Evolutionary conservation across 768 basidiomycete genomes (phyloP).

Genomic region (Candolleomyces eurysporus): DNA sequence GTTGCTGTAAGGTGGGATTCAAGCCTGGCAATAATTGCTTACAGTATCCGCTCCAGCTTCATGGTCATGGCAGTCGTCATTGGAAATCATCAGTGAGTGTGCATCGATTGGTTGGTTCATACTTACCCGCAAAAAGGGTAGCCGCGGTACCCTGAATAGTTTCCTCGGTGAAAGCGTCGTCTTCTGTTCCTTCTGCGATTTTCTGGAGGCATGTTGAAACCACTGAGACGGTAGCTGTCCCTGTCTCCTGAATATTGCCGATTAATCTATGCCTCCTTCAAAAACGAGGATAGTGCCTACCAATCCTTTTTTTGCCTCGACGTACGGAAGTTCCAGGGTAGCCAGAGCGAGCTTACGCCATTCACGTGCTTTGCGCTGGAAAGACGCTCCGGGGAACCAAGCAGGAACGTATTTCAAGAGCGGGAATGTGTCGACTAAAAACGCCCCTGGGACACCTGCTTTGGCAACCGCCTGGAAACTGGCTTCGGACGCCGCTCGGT

Average conservation of each 20-base stretch:
- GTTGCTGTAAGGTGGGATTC: no score
- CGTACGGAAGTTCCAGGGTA: constrained; percentile 35
- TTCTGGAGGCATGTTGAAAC: constrained; percentile 13
- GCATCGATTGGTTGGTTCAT: background rate
- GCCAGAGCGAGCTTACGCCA: constrained; percentile 32
- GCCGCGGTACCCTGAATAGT: constrained; percentile 21
- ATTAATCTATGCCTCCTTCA: background rate
- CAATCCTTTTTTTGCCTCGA: constrained; percentile 25
- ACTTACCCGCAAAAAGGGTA: constrained; percentile 21
- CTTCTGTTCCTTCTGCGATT: constrained; percentile 6
- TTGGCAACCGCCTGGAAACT: constrained; percentile 17
- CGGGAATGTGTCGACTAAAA: constrained; percentile 28
- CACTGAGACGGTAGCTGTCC: constrained; percentile 14
- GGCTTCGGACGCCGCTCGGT: constrained; percentile 23
- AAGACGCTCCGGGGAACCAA: constrained; percentile 32
- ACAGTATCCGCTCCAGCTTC: constrained; percentile 22
- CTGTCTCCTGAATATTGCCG: constrained; percentile 11
- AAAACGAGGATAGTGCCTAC: constrained; percentile 19
- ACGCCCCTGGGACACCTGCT: constrained; percentile 27
- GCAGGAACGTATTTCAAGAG: constrained; percentile 25
- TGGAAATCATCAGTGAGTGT: background rate
- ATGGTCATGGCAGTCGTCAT: background rate
- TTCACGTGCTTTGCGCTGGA: constrained; percentile 37
- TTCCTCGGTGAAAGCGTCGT: constrained; percentile 14
- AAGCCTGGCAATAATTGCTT: background rate